Evolutionary conservation across 805 yeast genomes (phyloP).

Genomic region (Candida maltosa): DNA sequence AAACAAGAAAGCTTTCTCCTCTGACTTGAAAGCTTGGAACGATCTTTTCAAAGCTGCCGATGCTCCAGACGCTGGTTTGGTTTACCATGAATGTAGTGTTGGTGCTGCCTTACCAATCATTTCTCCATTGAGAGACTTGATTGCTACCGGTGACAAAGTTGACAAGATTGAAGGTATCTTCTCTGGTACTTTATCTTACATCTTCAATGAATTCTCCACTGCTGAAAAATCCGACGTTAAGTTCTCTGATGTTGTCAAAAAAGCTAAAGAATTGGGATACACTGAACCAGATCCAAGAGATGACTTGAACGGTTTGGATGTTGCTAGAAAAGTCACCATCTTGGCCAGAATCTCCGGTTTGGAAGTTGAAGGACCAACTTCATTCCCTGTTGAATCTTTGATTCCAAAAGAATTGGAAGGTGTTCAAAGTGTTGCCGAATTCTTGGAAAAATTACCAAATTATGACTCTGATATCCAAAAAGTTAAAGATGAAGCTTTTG

Average conservation of each 20-base stretch:
- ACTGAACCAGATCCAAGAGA: slow-evolving; percentile 99
- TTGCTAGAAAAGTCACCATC: slow-evolving; percentile 96
- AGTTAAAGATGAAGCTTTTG: slow-evolving; percentile 76
- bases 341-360: slow-evolving; percentile 91
- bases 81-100: slow-evolving; percentile 97
- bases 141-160: slow-evolving; percentile 90
- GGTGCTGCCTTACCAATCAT: slow-evolving; percentile 98
- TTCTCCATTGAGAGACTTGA: slow-evolving; percentile 81
- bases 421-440: slow-evolving; percentile 71
- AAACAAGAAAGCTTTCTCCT: slow-evolving; percentile 94
- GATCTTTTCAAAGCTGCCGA: slow-evolving; percentile 55
- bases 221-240: slow-evolving; percentile 54
- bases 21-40: slow-evolving; percentile 73
- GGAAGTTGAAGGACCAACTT: slow-evolving; percentile 77
- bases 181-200: slow-evolving; percentile 92
- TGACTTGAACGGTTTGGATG: slow-evolving; percentile 96
- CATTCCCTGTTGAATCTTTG: slow-evolving; percentile 91
- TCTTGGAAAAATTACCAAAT: slow-evolving; percentile 73
- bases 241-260: slow-evolving; percentile 85
- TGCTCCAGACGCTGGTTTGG: slow-evolving; percentile 61
- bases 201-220: slow-evolving; percentile 89
- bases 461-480: slow-evolving; percentile 78
- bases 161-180: slow-evolving; percentile 92
- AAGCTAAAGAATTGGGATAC: slow-evolving; percentile 89
- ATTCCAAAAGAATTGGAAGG: slow-evolving; percentile 85